Evolutionary conservation across 1,284 basidiomycete species (phyloP).

Genomic region (Butyriboletus appendiculatus): DNA sequence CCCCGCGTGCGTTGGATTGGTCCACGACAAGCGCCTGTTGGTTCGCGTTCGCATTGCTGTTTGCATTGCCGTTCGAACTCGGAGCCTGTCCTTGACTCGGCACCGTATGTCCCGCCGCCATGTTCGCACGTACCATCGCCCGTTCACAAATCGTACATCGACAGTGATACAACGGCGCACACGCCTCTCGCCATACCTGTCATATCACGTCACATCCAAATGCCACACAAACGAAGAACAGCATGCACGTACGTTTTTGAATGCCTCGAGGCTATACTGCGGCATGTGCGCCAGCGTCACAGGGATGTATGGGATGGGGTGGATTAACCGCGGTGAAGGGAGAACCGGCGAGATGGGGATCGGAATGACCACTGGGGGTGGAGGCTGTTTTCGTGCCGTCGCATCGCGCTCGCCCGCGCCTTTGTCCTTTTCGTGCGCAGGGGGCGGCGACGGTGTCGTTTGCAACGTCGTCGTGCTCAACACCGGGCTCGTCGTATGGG

Average conservation of each 20-base stretch:
- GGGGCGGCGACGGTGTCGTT: slow-evolving; percentile 74
- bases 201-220: slow-evolving; percentile 2
- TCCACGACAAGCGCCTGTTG: slow-evolving; percentile 8
- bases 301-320: slow-evolving; percentile 68
- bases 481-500: slow-evolving; percentile 68
- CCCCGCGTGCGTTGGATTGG: slow-evolving; percentile 3
- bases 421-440: slow-evolving; percentile 37
- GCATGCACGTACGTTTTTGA: slow-evolving; percentile 50
- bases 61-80: slow-evolving; percentile 8
- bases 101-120: slow-evolving; percentile 30
- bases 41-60: background rate
- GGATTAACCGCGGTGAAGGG: slow-evolving; percentile 55
- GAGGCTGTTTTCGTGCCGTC: slow-evolving; percentile 9
- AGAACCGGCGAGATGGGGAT: slow-evolving; percentile 58
- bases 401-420: slow-evolving; percentile 7
- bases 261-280: slow-evolving; percentile 56
- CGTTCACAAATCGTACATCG: slow-evolving; percentile 70
- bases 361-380: slow-evolving; percentile 36
- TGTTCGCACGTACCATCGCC: slow-evolving; percentile 46
- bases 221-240: background rate
- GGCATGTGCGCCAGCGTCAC: slow-evolving; percentile 60
- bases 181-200: slow-evolving; percentile 73
- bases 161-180: slow-evolving; percentile 68
- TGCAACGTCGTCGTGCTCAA: slow-evolving; percentile 72
- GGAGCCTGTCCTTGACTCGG: slow-evolving; percentile 28